Evolutionary conservation across 1,284 basidiomycete species (phyloP), one percentile per base, ranked within the genome.

Genomic region (Ceratorhiza oryzae-sativae): DNA sequence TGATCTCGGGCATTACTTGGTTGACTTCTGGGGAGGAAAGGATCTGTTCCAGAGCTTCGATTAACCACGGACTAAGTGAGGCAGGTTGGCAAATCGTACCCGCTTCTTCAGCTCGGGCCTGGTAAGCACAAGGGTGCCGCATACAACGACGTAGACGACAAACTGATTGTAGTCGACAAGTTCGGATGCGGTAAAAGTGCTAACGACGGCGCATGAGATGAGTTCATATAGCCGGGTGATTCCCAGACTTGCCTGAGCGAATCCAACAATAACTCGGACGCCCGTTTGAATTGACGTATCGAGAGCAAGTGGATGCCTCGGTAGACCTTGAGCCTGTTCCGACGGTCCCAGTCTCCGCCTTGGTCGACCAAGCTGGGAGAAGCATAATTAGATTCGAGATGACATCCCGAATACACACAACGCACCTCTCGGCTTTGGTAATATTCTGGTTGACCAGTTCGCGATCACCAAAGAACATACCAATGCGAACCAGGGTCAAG

Each of bases 271-370:
- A 97, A 88, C 65, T 76, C 81, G 45, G 85, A 85, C 8, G 83
- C 90, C 25, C 81, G 87, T 80, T 88, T 91, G 83, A 89, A 94
- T 82, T 90, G 89, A 72, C 97, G 91, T 73, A 95, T 91, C 20
- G 94, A 93, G 41, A 97, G 83, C 36, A 91, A 83, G 79, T 97
- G 92, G 1, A 97, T 83, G 46, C 92, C 96, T 70, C 90, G 88
- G 83, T 99, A 99, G 46, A 98, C 97, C 81, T 98, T 99, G 76
- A 98, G 88, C 55, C 96, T 87, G 80, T 98, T 99, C 36, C 95
- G 87, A 71, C 97, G 86, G 80, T 99, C 97, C 97, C 97, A 99
- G 81, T 99, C 97, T 56, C 97, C 97, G 1, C 97, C 97, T 79
- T 95, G 89, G 77, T 98, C 95, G 62, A 98, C 92, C 41, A 98